Conservation (phyloP, 305 asterid species). For the Solanum aculeatissimum region DNA sequence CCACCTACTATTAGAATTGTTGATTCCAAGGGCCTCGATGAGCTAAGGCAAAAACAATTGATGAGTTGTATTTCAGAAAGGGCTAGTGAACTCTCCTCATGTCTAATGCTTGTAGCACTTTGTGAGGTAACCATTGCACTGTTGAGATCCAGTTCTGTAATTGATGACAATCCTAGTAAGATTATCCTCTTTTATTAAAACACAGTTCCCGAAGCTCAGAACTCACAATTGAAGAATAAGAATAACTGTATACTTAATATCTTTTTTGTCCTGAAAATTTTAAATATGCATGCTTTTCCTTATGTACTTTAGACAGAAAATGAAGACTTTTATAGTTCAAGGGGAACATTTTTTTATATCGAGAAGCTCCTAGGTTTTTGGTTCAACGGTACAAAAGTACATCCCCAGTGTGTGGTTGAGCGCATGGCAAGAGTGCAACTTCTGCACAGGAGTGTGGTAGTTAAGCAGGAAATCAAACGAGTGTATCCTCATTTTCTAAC, state of each 20-base stretch:
- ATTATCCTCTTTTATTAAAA: neutral
- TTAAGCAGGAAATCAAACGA: neutral
- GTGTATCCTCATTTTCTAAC: neutral
- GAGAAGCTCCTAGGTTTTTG: neutral
- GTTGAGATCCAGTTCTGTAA: neutral
- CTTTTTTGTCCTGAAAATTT: neutral
- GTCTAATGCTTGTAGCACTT: constrained; percentile 83
- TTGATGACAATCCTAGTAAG: neutral
- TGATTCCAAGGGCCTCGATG: constrained; percentile 91
- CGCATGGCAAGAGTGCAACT: neutral
- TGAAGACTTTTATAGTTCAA: neutral
- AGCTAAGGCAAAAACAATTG: constrained; percentile 51
- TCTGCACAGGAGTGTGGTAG: neutral
- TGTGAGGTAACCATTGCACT: constrained; percentile 58
- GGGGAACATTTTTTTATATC: neutral
- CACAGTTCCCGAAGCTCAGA: neutral
- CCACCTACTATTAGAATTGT: constrained; percentile 54
- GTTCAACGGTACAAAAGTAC: neutral
- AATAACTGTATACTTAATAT: neutral
- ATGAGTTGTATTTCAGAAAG: constrained; percentile 38
- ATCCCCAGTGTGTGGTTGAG: neutral
- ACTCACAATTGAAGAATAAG: neutral
- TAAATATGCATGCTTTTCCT: neutral
- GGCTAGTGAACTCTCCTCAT: constrained; percentile 62
- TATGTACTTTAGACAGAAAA: neutral